phyloP scores from a whole-genome alignment of 768 basidiomycete genomes.

The Suillus subluteus region DNA sequence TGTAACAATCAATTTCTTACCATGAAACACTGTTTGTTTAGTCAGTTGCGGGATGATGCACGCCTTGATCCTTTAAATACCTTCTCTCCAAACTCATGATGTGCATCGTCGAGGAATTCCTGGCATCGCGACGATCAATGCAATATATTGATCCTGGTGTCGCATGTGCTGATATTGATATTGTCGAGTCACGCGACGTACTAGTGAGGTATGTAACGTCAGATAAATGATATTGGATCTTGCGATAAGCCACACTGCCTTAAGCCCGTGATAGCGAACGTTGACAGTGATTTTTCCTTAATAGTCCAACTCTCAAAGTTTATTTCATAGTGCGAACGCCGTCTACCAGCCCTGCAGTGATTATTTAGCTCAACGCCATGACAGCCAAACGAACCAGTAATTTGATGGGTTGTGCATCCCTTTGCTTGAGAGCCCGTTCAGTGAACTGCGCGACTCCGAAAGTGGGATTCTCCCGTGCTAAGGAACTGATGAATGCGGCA shows the following conservation, averaged over 20 bases:
- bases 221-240: not conserved
- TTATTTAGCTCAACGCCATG: not conserved
- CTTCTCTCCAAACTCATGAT: slow-evolving; percentile 89
- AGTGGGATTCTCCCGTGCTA: too few relatives aligned
- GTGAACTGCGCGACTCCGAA: not conserved
- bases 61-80: slow-evolving; percentile 89
- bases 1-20: not conserved
- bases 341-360: slow-evolving; percentile 80
- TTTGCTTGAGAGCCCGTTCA: not conserved
- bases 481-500: too few relatives aligned
- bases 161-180: slow-evolving; percentile 58
- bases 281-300: slow-evolving; percentile 78
- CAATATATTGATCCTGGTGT: slow-evolving; percentile 72
- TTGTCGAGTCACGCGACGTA: slow-evolving; percentile 71
- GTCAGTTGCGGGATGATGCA: slow-evolving; percentile 38
- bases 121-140: slow-evolving; percentile 79
- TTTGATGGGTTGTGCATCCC: slow-evolving; percentile 74
- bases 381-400: slow-evolving; percentile 74
- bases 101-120: slow-evolving; percentile 76
- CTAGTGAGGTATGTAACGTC: slow-evolving; percentile 43
- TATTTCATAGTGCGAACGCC: slow-evolving; percentile 86
- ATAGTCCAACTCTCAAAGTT: slow-evolving; percentile 67
- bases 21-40: not conserved
- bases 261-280: slow-evolving; percentile 91
- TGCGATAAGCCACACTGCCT: slow-evolving; percentile 70